These are phyloP conservation scores for Xylaria sp. DNA, from an alignment of 2,329 filamentous ascomycete species.

Conservation along the genomic window DNA sequence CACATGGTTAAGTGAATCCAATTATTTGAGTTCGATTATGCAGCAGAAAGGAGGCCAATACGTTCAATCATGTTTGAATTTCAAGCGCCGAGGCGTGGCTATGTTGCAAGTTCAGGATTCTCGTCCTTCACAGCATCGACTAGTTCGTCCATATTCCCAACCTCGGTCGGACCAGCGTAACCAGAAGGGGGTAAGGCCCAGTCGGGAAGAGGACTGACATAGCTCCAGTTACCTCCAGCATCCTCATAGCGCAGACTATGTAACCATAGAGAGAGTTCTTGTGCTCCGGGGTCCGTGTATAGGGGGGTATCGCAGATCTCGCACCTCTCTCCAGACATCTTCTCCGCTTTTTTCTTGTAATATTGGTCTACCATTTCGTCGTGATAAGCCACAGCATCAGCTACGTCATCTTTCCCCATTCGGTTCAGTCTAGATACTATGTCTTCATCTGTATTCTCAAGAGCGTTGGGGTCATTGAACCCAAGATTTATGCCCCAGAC, in stretches of 20 bases:
- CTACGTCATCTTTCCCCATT: constrained; percentile 95
- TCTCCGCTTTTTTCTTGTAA: constrained; percentile 90
- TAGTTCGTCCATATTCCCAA: constrained; percentile 69
- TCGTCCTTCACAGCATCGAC: constrained; percentile 65
- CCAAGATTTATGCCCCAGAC: constrained; percentile 90
- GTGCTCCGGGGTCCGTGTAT: constrained; percentile 89
- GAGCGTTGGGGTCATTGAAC: constrained; percentile 71
- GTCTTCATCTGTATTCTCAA: constrained; percentile 83
- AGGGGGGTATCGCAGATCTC: constrained; percentile 85
- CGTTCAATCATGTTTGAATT: constrained; percentile 6
- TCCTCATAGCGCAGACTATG: constrained; percentile 93
- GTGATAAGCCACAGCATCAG: constrained; percentile 91
- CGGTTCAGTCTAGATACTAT: constrained; percentile 85
- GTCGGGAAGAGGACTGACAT: constrained; percentile 82
- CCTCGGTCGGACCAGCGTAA: constrained; percentile 75
- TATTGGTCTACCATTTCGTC: constrained; percentile 94
- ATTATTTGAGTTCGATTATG: constrained; percentile 15
- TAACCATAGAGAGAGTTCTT: constrained; percentile 93
- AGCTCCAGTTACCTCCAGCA: constrained; percentile 84
- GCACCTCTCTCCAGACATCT: constrained; percentile 87
- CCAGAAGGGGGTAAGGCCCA: constrained; percentile 89
- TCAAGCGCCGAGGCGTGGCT: constrained; percentile 42
- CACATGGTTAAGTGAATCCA: constrained; percentile 12
- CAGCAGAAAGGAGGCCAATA: background rate
- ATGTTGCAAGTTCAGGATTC: constrained; percentile 52